Base-by-base conservation (phyloP, 129 eudicot genomes). In the Tagetes patula region DNA sequence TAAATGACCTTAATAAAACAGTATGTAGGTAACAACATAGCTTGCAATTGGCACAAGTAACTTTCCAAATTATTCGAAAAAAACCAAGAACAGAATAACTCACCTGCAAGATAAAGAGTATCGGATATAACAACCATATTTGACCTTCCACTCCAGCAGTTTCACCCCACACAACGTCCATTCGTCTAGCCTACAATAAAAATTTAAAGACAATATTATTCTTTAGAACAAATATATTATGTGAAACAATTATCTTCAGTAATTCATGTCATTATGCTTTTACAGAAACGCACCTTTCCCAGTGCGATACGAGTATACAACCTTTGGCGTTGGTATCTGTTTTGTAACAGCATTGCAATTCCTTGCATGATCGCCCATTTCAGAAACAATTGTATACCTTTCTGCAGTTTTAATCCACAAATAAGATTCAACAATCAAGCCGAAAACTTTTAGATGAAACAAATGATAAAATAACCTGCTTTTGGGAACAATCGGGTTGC, bases 91-190 rank as follows among this genome's bases (percentile, higher is more conserved):
- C 58, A 50, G 2, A 67, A 31, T 13, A 50, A 50, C 14, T 75
- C 52, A 93, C 98, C 98, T 93, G 98, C 78, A 89, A 80, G 76
- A 82, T 55, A 71, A 93, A 93, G 34, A 93, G 89, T 67, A 93
- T 81, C 50, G 96, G 96, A 75, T 75, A 89, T 30, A 93, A 74
- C 72, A 93, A 73, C 85, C 88, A 82, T 69, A 93, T 75, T 76
- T 93, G 98, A 61, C 98, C 98, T 70, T 80, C 86, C 52, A 89
- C 96, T 81, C 96, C 98, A 70, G 96, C 96, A 67, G 96, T 93
- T 83, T 93, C 98, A 80, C 98, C 98, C 98, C 96, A 87, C 37
- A 93, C 98, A 74, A 93, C 96, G 83, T 89, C 96, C 98, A 93
- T 93, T 86, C 95, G 87, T 84, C 91, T 81, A 40, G 98, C 98